Conservation (phyloP, 2,329 filamentous ascomycete genomes). For the Xylaria sp. region DNA sequence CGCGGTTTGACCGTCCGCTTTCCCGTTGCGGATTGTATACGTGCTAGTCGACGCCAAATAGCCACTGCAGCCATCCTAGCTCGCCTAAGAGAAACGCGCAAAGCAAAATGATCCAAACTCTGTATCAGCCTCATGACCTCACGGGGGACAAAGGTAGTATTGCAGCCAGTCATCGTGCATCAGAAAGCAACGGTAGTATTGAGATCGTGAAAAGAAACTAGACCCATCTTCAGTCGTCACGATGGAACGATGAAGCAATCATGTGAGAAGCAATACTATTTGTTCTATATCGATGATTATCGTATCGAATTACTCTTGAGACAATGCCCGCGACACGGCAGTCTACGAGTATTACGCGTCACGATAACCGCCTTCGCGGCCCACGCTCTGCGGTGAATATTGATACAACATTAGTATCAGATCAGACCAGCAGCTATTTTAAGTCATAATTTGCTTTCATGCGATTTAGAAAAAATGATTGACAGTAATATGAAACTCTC, state of each 20-base stretch:
- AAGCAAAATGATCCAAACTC: neutral
- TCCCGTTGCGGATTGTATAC: neutral
- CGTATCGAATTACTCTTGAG: neutral
- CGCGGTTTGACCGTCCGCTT: neutral
- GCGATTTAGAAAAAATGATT: neutral
- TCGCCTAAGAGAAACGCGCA: neutral
- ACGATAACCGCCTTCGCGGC: neutral
- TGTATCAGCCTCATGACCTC: conserved; percentile 17
- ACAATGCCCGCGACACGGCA: too few species aligned
- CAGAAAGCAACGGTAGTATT: conserved; percentile 3
- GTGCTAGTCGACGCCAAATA: conserved; percentile 6
- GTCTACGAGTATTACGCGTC: neutral
- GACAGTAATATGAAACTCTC: neutral
- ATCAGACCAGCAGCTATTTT: neutral
- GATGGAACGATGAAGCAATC: neutral
- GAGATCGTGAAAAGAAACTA: neutral
- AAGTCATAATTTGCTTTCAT: neutral
- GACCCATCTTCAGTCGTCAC: neutral
- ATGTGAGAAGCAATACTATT: too few species aligned
- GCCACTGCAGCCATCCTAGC: neutral
- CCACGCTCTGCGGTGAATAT: neutral
- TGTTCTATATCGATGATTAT: neutral
- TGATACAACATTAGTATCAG: neutral
- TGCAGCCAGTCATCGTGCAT: neutral
- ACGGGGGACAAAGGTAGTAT: conserved; percentile 6